Conservation (phyloP, 1,139 yeast species). For the Candida buenavistaensis region DNA sequence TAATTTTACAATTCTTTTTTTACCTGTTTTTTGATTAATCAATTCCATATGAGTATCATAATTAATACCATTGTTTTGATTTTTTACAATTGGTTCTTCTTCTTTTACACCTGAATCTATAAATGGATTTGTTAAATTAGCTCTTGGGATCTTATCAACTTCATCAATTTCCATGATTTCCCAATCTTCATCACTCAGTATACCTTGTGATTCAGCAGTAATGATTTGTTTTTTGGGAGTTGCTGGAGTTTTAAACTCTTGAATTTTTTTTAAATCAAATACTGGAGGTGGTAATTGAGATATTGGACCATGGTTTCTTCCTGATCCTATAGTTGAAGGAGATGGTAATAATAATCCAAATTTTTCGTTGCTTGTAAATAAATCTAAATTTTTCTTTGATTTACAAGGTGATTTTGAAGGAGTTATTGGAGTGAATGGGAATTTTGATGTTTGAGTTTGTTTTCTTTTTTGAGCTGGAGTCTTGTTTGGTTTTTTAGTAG, state of each 20-base stretch:
- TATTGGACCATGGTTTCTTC: slow-evolving; percentile 19
- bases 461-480: slow-evolving; percentile 4
- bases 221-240: slow-evolving; percentile 42
- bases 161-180: slow-evolving; percentile 10
- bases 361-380: slow-evolving; percentile 9
- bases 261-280: slow-evolving; percentile 9
- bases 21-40: slow-evolving; percentile 40
- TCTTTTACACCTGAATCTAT: slow-evolving; percentile 10
- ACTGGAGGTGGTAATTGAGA: slow-evolving; percentile 7
- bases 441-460: slow-evolving; percentile 6
- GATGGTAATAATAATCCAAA: slow-evolving; percentile 39
- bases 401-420: slow-evolving; percentile 34
- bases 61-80: slow-evolving; percentile 18
- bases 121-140: slow-evolving; percentile 14
- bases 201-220: slow-evolving; percentile 22
- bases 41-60: slow-evolving; percentile 42
- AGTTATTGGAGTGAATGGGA: slow-evolving; percentile 38
- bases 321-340: slow-evolving; percentile 45
- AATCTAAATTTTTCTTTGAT: slow-evolving; percentile 6
- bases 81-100: neutral
- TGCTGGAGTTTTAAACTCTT: slow-evolving; percentile 17
- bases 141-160: slow-evolving; percentile 10
- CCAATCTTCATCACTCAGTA: slow-evolving; percentile 36
- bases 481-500: slow-evolving; percentile 6
- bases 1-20: slow-evolving; percentile 32